A percentile compares a stretch with the other conserved stretches of the same genome.
Evolutionary conservation across 169 alveolate genomes (phyloP).

Genomic region (Toxoplasma gondii): DNA sequence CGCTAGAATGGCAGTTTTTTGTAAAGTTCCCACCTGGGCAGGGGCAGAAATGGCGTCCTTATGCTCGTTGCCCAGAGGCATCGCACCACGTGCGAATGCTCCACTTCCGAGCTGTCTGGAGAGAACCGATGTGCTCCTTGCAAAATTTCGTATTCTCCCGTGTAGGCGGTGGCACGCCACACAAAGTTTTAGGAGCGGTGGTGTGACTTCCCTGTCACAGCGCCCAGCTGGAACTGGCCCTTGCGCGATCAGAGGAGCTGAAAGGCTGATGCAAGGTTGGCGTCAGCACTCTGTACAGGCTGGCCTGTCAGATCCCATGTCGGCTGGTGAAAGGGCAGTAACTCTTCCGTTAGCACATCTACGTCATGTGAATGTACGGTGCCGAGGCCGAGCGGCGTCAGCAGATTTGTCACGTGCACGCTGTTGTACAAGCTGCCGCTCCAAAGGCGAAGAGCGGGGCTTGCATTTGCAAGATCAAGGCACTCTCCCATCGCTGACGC

Average conservation of each 20-base stretch:
- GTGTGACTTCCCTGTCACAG: not conserved
- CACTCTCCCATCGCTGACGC: not conserved
- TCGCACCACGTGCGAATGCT: not conserved
- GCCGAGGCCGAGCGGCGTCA: not conserved
- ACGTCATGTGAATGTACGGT: not conserved
- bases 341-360: not conserved
- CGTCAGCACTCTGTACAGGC: not conserved
- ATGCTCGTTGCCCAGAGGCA: not conserved
- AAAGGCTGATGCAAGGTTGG: not conserved
- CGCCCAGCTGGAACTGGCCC: not conserved
- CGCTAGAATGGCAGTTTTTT: not conserved
- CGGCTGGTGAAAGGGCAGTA: not conserved
- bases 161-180: not conserved
- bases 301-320: not conserved
- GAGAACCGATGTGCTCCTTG: not conserved
- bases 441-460: not conserved
- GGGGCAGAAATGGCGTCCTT: not conserved
- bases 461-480: not conserved
- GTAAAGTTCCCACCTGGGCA: not conserved
- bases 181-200: too few species aligned
- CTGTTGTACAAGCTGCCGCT: not conserved
- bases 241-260: not conserved
- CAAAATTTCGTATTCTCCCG: too few species aligned
- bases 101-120: not conserved
- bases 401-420: not conserved